Evolutionary conservation across 176 grass and related monocot genomes (phyloP), one percentile per base, ranked within the genome.

Genomic region (Chrysopogon serrulatus): DNA sequence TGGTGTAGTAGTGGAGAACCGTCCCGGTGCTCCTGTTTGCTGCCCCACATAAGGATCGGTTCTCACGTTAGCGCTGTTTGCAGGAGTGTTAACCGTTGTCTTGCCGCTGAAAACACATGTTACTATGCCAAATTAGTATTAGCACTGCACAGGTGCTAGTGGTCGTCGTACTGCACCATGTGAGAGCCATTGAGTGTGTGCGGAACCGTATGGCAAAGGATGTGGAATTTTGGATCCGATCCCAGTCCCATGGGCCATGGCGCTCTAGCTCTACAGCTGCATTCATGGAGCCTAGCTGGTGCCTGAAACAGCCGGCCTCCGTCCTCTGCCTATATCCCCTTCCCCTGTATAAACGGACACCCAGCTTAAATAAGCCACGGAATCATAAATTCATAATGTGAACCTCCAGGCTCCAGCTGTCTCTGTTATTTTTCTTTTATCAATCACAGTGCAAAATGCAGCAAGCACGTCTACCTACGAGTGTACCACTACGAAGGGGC

Each of bases 231-330:
- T 15, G 36, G 45, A 84, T 68, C 44, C 73, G 26, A 27, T 36
- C 3, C 19, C 33, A 34, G 77, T 24, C 45, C 60, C 44, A 34
- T 35, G 4, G 7, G 2, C 28, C 12, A 68, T 24, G 45, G 33
- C n/a, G 43, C 42, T 27, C 49, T 67, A 42, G 26, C 68, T 42
- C 19, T 36, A 45, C 59, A 19, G 10, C 24, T 5, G 53, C 65
- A 79, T 79, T 79, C 76, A 72, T 72, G 40, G 6, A 72, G 23
- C 66, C n/a, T 79, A 63, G 53, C 65, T 86, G 83, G 65, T 69
- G 75, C 26, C 21, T 18, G 2, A 45, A 32, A 37, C 21, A 1
- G 4, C 35, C 24, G 16, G 0, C 26, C 63, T 30, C 32, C 42
- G n/a, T 75, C 31, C 44, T 76, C 18, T 12, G 5, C 19, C 14